Base-by-base conservation (phyloP, 1,139 yeast genomes). In the Debaryomycetaceae sp. region DNA sequence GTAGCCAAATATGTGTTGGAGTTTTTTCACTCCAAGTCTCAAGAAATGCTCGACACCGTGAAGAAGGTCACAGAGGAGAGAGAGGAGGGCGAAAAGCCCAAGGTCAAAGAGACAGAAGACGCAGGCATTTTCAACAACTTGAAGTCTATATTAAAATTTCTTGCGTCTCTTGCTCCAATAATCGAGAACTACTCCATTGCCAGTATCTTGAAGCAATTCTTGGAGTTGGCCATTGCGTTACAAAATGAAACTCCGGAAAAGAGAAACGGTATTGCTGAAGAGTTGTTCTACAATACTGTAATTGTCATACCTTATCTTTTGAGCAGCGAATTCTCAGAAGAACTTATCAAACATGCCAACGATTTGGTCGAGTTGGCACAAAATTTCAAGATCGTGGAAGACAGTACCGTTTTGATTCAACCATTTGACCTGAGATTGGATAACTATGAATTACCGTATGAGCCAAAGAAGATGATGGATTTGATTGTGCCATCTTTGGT, bases 1-100 rank as follows among this genome's bases (percentile, higher is more conserved):
- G 81, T 87, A 35, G 94, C 95, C 35, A 79, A 79, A 50, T 76
- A 78, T 40, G 78, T 86, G 17, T 65, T 87, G 31, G 95, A 87
- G 50, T 83, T 67, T 56, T 74, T 87, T 48, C 87, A 83, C 50
- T 73, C 76, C 13, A 78, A 77, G 51, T 70, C 81, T 9, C 87
- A 83, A 50, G 70, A 66, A 19, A 67, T 79, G 38, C 57, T 87
- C 45, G 75, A 75, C 35, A 39, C 42, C 5, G 38, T 51, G 5
- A 40, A 42, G 29, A 34, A 39, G 13, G 42, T 34, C 8, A 62
- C 60, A 17, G 56, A 61, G 11, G 39, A 46, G 14, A 37, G 39
- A 17, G 47, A 40, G 6, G 47, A 34, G 6, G 32, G 36, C 17
- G 19, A 17, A n/a, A 31, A 30, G 13, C 34, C 30, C 14, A 33